Evolutionary conservation across 345 rosid genomes (phyloP), one percentile per base, ranked within the genome.

Genomic region (Hibiscus tridactylites): DNA sequence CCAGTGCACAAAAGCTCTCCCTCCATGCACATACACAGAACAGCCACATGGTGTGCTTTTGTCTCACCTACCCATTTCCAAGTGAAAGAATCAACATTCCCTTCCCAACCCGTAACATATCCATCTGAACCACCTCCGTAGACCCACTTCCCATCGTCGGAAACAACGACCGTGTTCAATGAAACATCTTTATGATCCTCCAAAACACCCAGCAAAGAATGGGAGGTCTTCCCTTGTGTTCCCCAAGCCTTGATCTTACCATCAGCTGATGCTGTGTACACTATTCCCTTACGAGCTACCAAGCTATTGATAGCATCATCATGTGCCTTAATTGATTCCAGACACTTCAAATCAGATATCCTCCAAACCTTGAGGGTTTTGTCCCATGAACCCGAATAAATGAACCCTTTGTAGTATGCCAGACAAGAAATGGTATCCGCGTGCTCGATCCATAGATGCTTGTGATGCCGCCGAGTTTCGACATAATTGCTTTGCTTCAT

Each of bases 351-450:
- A 76, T 92, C 94, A 2, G 91, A 82, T 33, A 87, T 60, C 76
- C 97, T 86, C 99, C 98, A 96, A 6, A 90, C 93, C 77, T 96
- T 96, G 4, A 96, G 88, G 8, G 98, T 89, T 79, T 89, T 96
- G 64, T 96, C 98, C 99, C 99, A 91, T 0, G 98, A 92, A 0
- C 96, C 92, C 0, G 99, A 90, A 78, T 92, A 96, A 58, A 96
- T 81, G 54, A 85, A 71, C 39, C 91, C 93, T 6, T 83, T 79
- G 67, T 65, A 81, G 2, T 89, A 85, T 0, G 96, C 81, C 73
- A 96, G 81, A 79, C 98, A 90, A 0, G 99, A 96, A 50, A 96
- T 95, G 9, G 96, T 94, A 21, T 92, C 99, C 0, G 90, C 86
- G 35, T 95, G 98, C 65, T 90, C 97, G 15, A 90, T 83, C 98